These are phyloP conservation scores for Trichosporon faecale DNA, from an alignment of 1,284 basidiomycete genomes.

Conservation along the genomic window DNA sequence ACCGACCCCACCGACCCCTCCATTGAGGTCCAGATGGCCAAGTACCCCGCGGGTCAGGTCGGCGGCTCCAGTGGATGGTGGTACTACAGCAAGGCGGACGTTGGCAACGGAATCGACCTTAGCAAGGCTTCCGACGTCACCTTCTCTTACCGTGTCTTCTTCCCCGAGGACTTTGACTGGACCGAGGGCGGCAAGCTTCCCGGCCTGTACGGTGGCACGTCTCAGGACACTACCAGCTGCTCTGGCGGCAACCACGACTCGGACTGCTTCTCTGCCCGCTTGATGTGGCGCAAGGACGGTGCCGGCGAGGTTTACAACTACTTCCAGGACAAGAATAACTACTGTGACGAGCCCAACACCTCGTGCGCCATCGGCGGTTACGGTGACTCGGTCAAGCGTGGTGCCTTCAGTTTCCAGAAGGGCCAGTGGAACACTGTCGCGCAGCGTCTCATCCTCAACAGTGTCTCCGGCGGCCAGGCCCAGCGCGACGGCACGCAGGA, in stretches of 20 bases:
- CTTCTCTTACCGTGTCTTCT: slow-evolving; percentile 50
- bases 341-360: slow-evolving; percentile 35
- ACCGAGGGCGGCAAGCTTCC: slow-evolving; percentile 53
- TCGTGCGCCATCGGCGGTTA: slow-evolving; percentile 40
- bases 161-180: slow-evolving; percentile 49
- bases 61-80: slow-evolving; percentile 37
- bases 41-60: slow-evolving; percentile 39
- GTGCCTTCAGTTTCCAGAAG: slow-evolving; percentile 63
- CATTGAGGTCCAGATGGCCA: slow-evolving; percentile 19
- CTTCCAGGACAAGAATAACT: slow-evolving; percentile 26
- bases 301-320: slow-evolving; percentile 50
- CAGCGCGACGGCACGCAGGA: slow-evolving; percentile 54
- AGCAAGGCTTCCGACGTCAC: slow-evolving; percentile 40
- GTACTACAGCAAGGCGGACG: slow-evolving; percentile 40
- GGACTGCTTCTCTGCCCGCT: slow-evolving; percentile 49
- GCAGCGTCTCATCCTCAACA: slow-evolving; percentile 64
- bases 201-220: slow-evolving; percentile 46
- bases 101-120: slow-evolving; percentile 32
- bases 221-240: slow-evolving; percentile 34
- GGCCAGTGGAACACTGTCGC: slow-evolving; percentile 65
- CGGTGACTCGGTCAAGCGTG: slow-evolving; percentile 61
- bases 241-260: slow-evolving; percentile 50
- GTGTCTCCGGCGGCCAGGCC: slow-evolving; percentile 53
- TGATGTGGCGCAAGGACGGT: slow-evolving; percentile 52
- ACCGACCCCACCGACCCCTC: slow-evolving; percentile 40